Base-by-base conservation (phyloP, 2,329 filamentous ascomycete species). In the Trichoderma sp. region DNA sequence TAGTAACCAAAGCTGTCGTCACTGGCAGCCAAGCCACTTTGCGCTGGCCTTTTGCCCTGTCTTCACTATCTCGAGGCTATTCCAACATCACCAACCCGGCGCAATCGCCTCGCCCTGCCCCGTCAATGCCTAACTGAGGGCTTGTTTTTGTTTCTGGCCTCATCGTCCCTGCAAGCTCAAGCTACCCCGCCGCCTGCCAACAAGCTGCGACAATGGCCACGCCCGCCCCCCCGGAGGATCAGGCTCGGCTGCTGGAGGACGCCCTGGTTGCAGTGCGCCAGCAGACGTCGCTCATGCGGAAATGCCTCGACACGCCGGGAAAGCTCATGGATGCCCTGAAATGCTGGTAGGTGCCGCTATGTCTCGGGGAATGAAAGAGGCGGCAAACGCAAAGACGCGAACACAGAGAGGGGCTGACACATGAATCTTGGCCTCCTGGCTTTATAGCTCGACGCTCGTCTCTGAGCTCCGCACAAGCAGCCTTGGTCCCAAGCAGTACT, bases 321-420 rank as follows among this genome's bases (percentile, higher is more conserved):
- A 99, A 99, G 88, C 91, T 99, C 76, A 99, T 99, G 96, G 96
- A 99, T 86, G 96, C 96, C 78, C 89, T 99, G 79, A 99, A 99
- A 86, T 98, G 95, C 93, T 97, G 95, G 96, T 98, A 89, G 78
- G 92, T 86, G 64, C 57, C 30, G 39, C n/a, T 43, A 18, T 36
- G 32, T 18, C 36, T 6, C n/a, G 15, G 9, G 43, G 43, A 26
- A 21, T 9, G 9, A 58, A 18, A 15, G 58, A 26, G 58, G 32
- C n/a, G 58, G 14, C 2, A 57, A 15, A 43, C 39, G 7, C 47
- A 39, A 70, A 14, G 1, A 43, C 39, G 15, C 39, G 32, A 36
- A 2, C 24, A 58, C n/a, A 58, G 28, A 60, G 30, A 56, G 4
- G n/a, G 58, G 24, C 73, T 72, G n/a, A 72, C 71, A 34, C 73